These are phyloP conservation scores for Coemansia sp. DNA, from an alignment of 192 early-diverging fungal species.

Conservation along the genomic window DNA sequence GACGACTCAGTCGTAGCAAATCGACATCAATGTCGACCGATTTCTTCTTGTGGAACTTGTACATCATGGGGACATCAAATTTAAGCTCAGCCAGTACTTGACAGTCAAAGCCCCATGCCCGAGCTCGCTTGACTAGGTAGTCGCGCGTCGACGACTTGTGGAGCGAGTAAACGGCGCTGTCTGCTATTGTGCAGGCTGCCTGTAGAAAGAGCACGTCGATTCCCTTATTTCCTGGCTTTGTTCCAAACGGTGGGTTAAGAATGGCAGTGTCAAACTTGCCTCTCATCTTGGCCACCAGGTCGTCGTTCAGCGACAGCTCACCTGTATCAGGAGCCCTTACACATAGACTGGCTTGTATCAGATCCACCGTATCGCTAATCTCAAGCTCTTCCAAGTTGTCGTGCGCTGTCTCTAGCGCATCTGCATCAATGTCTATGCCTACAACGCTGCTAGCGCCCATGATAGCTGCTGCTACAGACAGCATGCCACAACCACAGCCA, in stretches of 20 bases:
- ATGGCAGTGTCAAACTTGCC: slow-evolving; percentile 73
- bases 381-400: slow-evolving; percentile 65
- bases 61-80: slow-evolving; percentile 81
- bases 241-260: slow-evolving; percentile 86
- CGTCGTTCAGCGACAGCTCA: slow-evolving; percentile 26
- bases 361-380: slow-evolving; percentile 66
- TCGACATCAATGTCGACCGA: slow-evolving; percentile 75
- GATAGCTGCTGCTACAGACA: slow-evolving; percentile 67
- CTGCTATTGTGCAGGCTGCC: slow-evolving; percentile 65
- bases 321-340: slow-evolving; percentile 9
- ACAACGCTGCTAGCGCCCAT: slow-evolving; percentile 61
- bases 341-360: slow-evolving; percentile 63
- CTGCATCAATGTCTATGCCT: slow-evolving; percentile 74
- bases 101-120: slow-evolving; percentile 72
- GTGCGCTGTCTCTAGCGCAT: slow-evolving; percentile 71
- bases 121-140: slow-evolving; percentile 70
- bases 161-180: slow-evolving; percentile 72
- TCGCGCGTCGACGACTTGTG: slow-evolving; percentile 82
- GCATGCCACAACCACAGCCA: slow-evolving; percentile 79
- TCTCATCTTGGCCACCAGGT: slow-evolving; percentile 50
- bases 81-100: slow-evolving; percentile 77
- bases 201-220: slow-evolving; percentile 77
- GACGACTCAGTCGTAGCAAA: slow-evolving; percentile 62
- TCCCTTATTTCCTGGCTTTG: slow-evolving; percentile 72
- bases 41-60: slow-evolving; percentile 80